A percentile compares a stretch with the other conserved stretches of the same genome.
phyloP scores from a whole-genome alignment of 176 grass and related monocot species.

The Oryza coarctata region DNA sequence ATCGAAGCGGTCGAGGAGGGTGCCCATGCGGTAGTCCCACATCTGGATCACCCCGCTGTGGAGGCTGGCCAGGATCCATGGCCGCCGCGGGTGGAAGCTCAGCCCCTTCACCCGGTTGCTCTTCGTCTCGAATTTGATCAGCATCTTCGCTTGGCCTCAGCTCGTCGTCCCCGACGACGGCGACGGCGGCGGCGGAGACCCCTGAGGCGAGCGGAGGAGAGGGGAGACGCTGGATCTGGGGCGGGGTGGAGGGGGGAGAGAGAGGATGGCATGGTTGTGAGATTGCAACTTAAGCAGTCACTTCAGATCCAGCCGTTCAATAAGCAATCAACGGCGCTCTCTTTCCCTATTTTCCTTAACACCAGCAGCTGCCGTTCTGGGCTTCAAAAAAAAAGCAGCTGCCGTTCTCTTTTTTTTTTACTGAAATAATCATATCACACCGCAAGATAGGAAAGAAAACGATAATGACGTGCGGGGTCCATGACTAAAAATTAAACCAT shows the following conservation, averaged over 20 bases:
- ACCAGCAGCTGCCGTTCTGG: too few relatives aligned
- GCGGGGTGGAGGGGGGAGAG: background rate
- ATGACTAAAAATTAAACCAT: too few relatives aligned
- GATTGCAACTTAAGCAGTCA: background rate
- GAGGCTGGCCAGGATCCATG: constrained; percentile 97
- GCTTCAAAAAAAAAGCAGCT: too few relatives aligned
- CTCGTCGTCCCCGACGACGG: constrained; percentile 27
- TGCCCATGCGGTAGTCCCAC: constrained; percentile 99
- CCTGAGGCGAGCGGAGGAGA: constrained; percentile 18
- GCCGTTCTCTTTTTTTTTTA: too few relatives aligned
- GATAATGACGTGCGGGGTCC: too few relatives aligned
- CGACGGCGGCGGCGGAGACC: background rate
- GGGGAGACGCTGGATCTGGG: constrained; percentile 39
- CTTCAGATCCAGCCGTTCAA: background rate
- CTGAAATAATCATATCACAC: too few relatives aligned
- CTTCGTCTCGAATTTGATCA: constrained; percentile 99
- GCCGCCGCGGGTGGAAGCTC: constrained; percentile 90
- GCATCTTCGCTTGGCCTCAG: constrained; percentile 48
- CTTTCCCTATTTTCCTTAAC: background rate
- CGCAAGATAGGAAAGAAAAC: too few relatives aligned
- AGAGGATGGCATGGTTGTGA: background rate
- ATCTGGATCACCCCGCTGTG: constrained; percentile 99
- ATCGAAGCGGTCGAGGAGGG: constrained; percentile 97
- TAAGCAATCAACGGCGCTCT: background rate
- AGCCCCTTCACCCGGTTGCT: constrained; percentile 98